A percentile compares a stretch with the other conserved stretches of the same genome.
Evolutionary conservation across 2,329 filamentous ascomycete genomes (phyloP).

Genomic region (Trichoderma asperellum): DNA sequence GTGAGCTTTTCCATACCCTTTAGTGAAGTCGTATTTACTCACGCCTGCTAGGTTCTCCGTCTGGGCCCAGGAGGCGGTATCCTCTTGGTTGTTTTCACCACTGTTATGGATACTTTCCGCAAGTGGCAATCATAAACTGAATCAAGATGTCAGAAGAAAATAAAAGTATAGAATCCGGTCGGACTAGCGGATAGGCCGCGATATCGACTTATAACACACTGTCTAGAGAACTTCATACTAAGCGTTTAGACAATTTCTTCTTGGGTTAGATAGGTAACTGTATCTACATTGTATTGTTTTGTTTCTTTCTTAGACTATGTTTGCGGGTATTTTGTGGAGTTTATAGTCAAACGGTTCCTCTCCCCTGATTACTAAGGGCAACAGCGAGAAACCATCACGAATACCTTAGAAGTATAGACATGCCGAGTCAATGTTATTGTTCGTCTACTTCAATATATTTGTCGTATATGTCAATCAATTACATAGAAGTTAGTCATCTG

Average conservation of each 20-base stretch:
- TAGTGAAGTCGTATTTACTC: neutral
- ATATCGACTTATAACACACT: neutral
- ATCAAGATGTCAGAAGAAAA: neutral
- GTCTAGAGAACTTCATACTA: conserved; percentile 11
- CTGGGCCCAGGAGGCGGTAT: conserved; percentile 65
- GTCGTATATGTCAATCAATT: neutral
- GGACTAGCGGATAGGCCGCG: neutral
- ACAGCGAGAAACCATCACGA: neutral
- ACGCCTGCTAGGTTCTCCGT: conserved; percentile 45
- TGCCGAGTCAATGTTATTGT: neutral
- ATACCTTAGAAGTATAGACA: neutral
- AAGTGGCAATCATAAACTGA: conserved; percentile 46
- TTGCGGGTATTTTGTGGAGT: neutral
- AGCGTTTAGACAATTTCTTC: conserved; percentile 17
- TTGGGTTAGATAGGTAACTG: conserved; percentile 20
- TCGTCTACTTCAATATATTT: neutral
- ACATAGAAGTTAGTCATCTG: neutral
- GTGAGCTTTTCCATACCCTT: conserved; percentile 56
- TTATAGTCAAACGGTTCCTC: neutral
- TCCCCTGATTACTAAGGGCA: neutral
- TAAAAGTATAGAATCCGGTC: conserved; percentile 5
- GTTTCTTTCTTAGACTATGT: neutral
- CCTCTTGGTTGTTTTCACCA: conserved; percentile 83
- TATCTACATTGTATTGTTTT: conserved; percentile 10
- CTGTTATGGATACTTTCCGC: conserved; percentile 91